Conservation (phyloP, 2,329 filamentous ascomycete genomes). For the Aspergillus aculeatus region DNA sequence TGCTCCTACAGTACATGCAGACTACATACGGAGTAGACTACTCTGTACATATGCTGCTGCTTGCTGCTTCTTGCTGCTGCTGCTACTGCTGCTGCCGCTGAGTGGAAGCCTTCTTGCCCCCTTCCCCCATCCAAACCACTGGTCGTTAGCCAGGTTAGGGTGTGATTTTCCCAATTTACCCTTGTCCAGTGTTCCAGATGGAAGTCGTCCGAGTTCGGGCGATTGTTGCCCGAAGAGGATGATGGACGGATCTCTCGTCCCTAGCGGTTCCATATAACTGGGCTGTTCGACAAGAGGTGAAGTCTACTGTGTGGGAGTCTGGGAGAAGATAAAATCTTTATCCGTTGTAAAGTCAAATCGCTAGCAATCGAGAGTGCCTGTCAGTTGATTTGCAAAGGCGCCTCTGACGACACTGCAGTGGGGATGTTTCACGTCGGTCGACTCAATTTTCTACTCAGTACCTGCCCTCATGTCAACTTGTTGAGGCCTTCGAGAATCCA, state of each 20-base stretch:
- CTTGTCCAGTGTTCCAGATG: neutral
- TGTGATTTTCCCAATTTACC: neutral
- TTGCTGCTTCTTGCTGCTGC: too few relatives aligned
- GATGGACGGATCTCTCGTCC: neutral
- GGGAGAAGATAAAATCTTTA: neutral
- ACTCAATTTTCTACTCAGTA: neutral
- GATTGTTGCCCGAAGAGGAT: neutral
- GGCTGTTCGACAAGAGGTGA: neutral
- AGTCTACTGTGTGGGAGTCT: neutral
- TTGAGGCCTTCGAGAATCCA: neutral
- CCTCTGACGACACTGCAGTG: conserved; percentile 5
- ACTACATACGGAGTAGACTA: too few relatives aligned
- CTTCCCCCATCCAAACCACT: conserved; percentile 1
- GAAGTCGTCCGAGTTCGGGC: conserved; percentile 5
- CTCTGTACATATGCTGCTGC: too few relatives aligned
- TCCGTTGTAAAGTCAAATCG: neutral
- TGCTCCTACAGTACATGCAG: neutral
- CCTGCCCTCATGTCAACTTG: neutral
- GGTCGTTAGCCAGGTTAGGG: conserved; percentile 4
- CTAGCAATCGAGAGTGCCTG: neutral
- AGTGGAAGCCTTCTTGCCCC: neutral
- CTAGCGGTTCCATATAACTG: neutral
- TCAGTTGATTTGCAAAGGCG: neutral
- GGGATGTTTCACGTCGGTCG: conserved; percentile 1
- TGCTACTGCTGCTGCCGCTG: neutral